These are phyloP conservation scores for Fusarium miscanthi DNA, from an alignment of 2,329 filamentous ascomycete species.

Conservation along the genomic window DNA sequence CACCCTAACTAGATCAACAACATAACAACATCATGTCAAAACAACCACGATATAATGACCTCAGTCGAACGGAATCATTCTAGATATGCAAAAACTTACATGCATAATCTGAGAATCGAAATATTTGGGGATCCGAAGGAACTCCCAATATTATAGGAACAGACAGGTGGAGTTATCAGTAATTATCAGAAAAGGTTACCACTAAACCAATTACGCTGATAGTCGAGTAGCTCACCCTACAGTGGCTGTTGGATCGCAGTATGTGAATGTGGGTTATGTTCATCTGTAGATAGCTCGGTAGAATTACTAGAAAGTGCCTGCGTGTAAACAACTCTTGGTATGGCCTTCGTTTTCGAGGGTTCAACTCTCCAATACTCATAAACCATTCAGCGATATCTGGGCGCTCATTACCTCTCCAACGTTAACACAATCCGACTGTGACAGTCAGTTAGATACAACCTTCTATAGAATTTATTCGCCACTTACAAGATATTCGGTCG, in stretches of 20 bases:
- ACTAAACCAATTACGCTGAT: constrained; percentile 31
- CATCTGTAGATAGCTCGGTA: not conserved
- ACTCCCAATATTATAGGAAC: not conserved
- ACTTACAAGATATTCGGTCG: constrained; percentile 47
- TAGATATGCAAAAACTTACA: not conserved
- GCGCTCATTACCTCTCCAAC: constrained; percentile 54
- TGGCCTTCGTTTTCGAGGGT: not conserved
- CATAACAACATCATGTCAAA: not conserved
- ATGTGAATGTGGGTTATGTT: not conserved
- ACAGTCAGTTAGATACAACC: constrained; percentile 7
- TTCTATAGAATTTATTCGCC: not conserved
- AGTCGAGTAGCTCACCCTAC: not conserved
- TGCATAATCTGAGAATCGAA: constrained; percentile 32
- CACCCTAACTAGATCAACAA: not conserved
- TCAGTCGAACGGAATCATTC: not conserved
- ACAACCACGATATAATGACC: not conserved
- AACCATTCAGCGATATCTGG: constrained; percentile 53
- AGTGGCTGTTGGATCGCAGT: not conserved
- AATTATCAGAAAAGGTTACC: constrained; percentile 31
- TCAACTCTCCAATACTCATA: constrained; percentile 33
- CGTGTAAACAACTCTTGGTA: not conserved
- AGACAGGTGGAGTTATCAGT: not conserved
- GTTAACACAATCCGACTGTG: constrained; percentile 57
- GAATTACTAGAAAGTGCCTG: not conserved
- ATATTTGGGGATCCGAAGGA: not conserved